Conservation (phyloP, 176 grass and related monocot genomes). For the Phoenix dactylifera region DNA sequence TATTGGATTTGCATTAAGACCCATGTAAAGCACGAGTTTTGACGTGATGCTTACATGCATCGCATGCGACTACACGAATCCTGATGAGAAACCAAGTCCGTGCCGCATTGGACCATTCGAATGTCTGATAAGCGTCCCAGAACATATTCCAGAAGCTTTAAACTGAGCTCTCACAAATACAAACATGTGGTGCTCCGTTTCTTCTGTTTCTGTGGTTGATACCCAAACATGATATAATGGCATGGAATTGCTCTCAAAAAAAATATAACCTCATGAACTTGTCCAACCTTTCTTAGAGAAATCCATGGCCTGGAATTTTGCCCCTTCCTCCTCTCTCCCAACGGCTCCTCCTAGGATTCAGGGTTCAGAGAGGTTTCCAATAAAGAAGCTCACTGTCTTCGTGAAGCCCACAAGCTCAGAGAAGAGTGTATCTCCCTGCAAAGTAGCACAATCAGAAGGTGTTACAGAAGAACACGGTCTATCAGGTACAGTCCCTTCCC, state of each 20-base stretch:
- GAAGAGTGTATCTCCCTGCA: conserved; percentile 29
- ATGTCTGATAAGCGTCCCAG: too few relatives aligned
- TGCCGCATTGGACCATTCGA: too few relatives aligned
- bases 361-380: conserved; percentile 24
- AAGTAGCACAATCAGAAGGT: conserved; percentile 47
- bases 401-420: conserved; percentile 21
- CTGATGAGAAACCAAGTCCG: too few relatives aligned
- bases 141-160: too few relatives aligned
- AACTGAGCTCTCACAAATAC: too few relatives aligned
- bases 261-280: neutral
- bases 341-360: conserved; percentile 47
- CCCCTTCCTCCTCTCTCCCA: conserved; percentile 45
- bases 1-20: too few relatives aligned
- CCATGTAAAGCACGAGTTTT: too few relatives aligned
- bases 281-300: neutral
- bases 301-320: conserved; percentile 69
- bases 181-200: conserved; percentile 14
- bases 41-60: too few relatives aligned
- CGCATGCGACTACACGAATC: too few relatives aligned
- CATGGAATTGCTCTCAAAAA: neutral
- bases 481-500: conserved; percentile 24
- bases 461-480: conserved; percentile 38
- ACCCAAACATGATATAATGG: neutral
- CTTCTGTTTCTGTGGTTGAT: conserved; percentile 24
- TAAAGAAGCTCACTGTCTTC: conserved; percentile 25